Conservation (phyloP, 805 yeast species). For the Citeromyces matritensis region DNA sequence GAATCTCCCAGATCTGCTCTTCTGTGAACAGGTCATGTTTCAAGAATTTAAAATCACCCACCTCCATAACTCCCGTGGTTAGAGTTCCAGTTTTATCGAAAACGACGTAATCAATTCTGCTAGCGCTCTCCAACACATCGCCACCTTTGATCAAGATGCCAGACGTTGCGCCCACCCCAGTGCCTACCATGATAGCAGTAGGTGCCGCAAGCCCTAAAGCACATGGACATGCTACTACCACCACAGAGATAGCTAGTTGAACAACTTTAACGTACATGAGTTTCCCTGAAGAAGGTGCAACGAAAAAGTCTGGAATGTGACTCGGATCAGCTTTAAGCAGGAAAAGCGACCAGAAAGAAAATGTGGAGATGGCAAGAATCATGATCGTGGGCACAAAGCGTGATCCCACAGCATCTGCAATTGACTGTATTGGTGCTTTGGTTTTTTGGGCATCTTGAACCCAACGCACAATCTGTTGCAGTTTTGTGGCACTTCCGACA, state of each 20-base stretch:
- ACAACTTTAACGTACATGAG: slow-evolving; percentile 19
- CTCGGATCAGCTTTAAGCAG: slow-evolving; percentile 10
- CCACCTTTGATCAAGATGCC: slow-evolving; percentile 94
- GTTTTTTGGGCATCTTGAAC: slow-evolving; percentile 83
- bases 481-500: slow-evolving; percentile 74
- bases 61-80: slow-evolving; percentile 67
- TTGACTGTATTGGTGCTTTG: slow-evolving; percentile 83
- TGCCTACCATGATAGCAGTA: slow-evolving; percentile 97
- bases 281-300: slow-evolving; percentile 5
- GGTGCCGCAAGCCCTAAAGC: slow-evolving; percentile 97
- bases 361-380: slow-evolving; percentile 45
- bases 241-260: slow-evolving; percentile 74
- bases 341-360: slow-evolving; percentile 41
- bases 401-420: slow-evolving; percentile 75
- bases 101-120: slow-evolving; percentile 45
- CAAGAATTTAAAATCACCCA: slow-evolving; percentile 12
- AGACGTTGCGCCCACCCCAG: slow-evolving; percentile 85
- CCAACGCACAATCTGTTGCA: slow-evolving; percentile 72
- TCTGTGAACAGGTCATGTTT: neutral
- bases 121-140: slow-evolving; percentile 65
- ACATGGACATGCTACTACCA: slow-evolving; percentile 98
- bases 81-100: slow-evolving; percentile 96
- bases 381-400: slow-evolving; percentile 73
- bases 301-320: slow-evolving; percentile 12
- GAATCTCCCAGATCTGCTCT: slow-evolving; percentile 27